Percentiles rank a stretch among this genome's conserved stretches.
phyloP scores from a whole-genome alignment of 495 filamentous ascomycete genomes.

The Aeminium ludgeri region DNA sequence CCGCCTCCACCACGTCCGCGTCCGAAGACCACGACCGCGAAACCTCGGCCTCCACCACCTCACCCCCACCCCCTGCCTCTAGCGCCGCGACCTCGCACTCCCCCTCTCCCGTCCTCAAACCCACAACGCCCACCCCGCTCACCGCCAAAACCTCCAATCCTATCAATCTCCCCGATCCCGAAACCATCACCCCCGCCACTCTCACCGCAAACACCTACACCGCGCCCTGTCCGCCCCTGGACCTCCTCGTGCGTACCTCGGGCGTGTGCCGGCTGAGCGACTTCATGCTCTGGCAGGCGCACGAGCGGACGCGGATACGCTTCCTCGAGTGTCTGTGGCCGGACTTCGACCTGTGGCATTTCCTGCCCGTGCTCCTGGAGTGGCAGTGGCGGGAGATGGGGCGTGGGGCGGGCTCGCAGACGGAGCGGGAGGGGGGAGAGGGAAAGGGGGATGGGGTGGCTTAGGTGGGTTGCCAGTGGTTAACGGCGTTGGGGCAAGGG shows the following conservation, averaged over 20 bases:
- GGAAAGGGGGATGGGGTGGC: not conserved
- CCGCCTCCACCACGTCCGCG: too few relatives aligned
- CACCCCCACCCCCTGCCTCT: too few relatives aligned
- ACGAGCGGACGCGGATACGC: constrained; percentile 76
- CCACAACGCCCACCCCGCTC: constrained; percentile 11
- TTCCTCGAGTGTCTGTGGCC: constrained; percentile 92
- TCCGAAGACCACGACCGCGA: constrained; percentile 18
- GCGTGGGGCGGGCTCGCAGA: not conserved
- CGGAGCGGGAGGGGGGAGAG: not conserved
- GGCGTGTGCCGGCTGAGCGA: constrained; percentile 85
- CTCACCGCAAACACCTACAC: constrained; percentile 72
- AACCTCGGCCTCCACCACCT: constrained; percentile 1
- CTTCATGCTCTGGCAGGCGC: constrained; percentile 98
- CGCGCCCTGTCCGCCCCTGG: constrained; percentile 64
- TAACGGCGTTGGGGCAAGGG: too few relatives aligned
- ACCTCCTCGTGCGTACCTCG: constrained; percentile 77
- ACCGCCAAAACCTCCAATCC: constrained; percentile 3
- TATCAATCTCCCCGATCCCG: constrained; percentile 45
- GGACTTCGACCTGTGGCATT: constrained; percentile 88
- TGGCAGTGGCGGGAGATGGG: constrained; percentile 55
- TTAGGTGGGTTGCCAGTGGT: too few relatives aligned
- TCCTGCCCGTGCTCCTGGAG: constrained; percentile 76
- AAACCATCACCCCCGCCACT: constrained; percentile 68
- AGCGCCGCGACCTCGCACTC: constrained; percentile 22
- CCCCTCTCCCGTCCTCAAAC: constrained; percentile 20